These are phyloP conservation scores for Plasmodium adleri DNA, from an alignment of 169 alveolate genomes.

Conservation along the genomic window DNA sequence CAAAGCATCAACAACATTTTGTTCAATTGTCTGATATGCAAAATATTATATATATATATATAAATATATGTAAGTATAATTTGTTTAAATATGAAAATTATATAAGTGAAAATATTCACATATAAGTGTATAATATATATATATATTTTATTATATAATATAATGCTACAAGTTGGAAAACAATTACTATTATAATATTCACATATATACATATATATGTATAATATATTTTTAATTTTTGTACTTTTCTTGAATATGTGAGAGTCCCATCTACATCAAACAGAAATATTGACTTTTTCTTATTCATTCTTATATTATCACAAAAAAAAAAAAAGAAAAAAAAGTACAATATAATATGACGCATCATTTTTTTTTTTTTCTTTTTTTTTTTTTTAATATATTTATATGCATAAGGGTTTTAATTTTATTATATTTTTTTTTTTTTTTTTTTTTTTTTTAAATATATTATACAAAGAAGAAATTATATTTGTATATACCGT, in stretches of 20 bases:
- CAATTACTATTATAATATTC: neutral
- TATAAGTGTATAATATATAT: too few relatives aligned
- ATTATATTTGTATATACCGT: too few relatives aligned
- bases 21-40: constrained; percentile 76
- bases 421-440: too few relatives aligned
- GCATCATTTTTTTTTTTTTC: neutral
- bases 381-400: neutral
- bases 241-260: constrained; percentile 87
- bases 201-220: neutral
- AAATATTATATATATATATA: neutral
- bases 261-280: constrained; percentile 96
- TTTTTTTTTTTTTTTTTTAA: too few relatives aligned
- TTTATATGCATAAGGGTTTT: too few relatives aligned
- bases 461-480: too few relatives aligned
- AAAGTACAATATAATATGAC: neutral
- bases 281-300: constrained; percentile 51
- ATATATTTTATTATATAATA: too few relatives aligned
- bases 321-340: neutral
- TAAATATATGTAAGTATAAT: neutral
- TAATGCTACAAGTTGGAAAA: too few relatives aligned
- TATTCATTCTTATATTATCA: neutral
- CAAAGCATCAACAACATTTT: constrained; percentile 85
- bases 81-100: neutral
- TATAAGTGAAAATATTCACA: neutral
- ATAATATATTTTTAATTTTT: neutral